Conservation (phyloP, 2,329 filamentous ascomycete genomes). For the Claviceps cyperi region DNA sequence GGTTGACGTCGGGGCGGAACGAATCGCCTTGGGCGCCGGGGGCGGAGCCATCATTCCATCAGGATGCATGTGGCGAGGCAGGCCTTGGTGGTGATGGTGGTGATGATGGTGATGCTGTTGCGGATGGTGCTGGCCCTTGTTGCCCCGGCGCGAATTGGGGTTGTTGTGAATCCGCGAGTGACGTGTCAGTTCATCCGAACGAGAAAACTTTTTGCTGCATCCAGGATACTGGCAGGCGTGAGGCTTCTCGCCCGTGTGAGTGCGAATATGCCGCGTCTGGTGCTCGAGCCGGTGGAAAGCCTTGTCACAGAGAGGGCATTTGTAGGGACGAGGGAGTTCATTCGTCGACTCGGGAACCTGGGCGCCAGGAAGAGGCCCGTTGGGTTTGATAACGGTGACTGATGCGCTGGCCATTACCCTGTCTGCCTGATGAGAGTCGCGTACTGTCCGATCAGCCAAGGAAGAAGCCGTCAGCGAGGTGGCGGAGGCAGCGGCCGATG, state of each 20-base stretch:
- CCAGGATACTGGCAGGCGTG: slow-evolving; percentile 91
- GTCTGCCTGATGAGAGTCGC: slow-evolving; percentile 17
- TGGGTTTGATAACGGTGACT: slow-evolving; percentile 44
- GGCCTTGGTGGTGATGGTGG: slow-evolving; percentile 22
- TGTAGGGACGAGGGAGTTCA: slow-evolving; percentile 91
- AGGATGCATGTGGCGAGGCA: slow-evolving; percentile 30
- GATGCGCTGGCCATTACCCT: slow-evolving; percentile 35
- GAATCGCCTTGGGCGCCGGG: slow-evolving; percentile 60
- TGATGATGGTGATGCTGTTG: slow-evolving; percentile 19
- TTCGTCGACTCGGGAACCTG: slow-evolving; percentile 39
- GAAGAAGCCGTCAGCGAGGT: slow-evolving; percentile 53
- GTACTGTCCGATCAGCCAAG: slow-evolving; percentile 12
- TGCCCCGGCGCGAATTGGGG: slow-evolving; percentile 85
- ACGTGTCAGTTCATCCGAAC: slow-evolving; percentile 89
- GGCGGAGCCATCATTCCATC: slow-evolving; percentile 67
- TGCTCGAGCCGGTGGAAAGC: slow-evolving; percentile 97
- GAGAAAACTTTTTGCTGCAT: slow-evolving; percentile 93
- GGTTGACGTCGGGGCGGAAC: slow-evolving; percentile 76
- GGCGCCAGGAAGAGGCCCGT: slow-evolving; percentile 46
- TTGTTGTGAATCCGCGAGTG: slow-evolving; percentile 99
- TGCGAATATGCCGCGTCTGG: slow-evolving; percentile 81
- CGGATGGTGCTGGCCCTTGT: slow-evolving; percentile 50
- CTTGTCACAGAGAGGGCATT: slow-evolving; percentile 96
- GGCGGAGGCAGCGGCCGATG: slow-evolving; percentile 60
- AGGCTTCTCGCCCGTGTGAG: slow-evolving; percentile 95